Base-by-base conservation (phyloP, 345 rosid genomes). In the Camelina neglecta region DNA sequence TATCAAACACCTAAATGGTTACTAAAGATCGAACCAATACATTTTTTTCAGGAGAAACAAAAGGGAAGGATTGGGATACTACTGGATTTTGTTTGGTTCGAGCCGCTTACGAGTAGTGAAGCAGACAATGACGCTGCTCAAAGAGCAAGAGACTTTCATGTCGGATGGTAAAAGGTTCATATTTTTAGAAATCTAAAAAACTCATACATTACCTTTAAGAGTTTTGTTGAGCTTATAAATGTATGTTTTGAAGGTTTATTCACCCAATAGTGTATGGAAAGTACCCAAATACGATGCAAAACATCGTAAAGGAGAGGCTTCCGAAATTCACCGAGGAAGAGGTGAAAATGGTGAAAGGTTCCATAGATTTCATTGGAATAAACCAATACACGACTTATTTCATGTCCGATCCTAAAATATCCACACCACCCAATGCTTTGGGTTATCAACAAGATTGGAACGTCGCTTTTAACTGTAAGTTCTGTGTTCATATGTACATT, bases 401-500 rank as follows among this genome's bases (percentile, higher is more conserved):
- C 83, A 89, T 89, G 67, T 81, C 76, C 8, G 84, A 85, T 75
- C 92, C 93, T 62, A 26, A 42, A 41, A 4, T 82, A 82, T 36
- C 83, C 59, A 84, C 81, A 47, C 80, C 85, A 65, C 85, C 86
- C 0, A 86, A 87, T 75, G 55, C 78, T 48, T 57, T 85, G 23
- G 86, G 99, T 59, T 95, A 95, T 80, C 98, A 95, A 79, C 93
- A 92, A 75, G 98, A 95, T 74, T 92, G 97, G 99, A 88, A 89
- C 60, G 89, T 69, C 12, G 88, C 88, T 67, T 95, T 90, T 69
- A 84, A 87, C 73, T 88, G 98, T 95, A 86, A 84, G 93, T 72
- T 36, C 7, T 29, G 8, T 67, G 15, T 50, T 35, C 59, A 20
- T 36, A 21, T 67, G 2, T 49, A 36, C 11, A 8, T 71, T 35